Base-by-base conservation (phyloP, 192 early-diverging fungal species). In the Geranomyces michiganensis region DNA sequence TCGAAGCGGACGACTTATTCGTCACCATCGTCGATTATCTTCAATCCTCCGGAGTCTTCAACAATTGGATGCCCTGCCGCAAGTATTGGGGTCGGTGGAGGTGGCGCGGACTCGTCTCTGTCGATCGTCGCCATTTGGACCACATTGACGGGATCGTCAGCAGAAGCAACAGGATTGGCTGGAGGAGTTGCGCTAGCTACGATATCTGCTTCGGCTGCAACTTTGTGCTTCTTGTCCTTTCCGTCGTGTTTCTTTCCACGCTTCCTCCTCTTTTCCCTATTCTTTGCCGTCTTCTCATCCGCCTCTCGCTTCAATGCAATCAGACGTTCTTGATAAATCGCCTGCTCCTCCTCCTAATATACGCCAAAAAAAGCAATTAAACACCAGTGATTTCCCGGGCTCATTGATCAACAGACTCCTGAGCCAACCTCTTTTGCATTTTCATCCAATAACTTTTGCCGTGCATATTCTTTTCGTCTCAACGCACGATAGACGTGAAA, bases 401-500 rank as follows among this genome's bases (percentile, higher is more conserved):
- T 41, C n/a, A 41, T 41, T 41, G 36, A 41, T 41, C 36, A 41
- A 46, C 0, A 1, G 30, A 33, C 66, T 15, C 78, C n/a, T n/a
- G n/a, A n/a, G n/a, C n/a, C n/a, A n/a, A 93, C 92, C 82, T 92
- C 85, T 56, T 80, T 82, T 19, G 85, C 82, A 49, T 86, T 82
- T 49, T 89, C 81, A 0, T 95, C 94, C 87, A 97, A 89, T 9
- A 83, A 70, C 67, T 94, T 90, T 33, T 94, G 67, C 47, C 96
- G 82, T 17, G 88, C 81, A 75, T 92, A 89, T 70, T 98, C 96
- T 72, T 94, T 87, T 62, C 96, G 81, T 32, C 96, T 83, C 47
- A 91, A 79, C 24, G 92, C 90, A 73, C 94, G 78, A 68, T 98
- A 98, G 0, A 95, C 92, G 77, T 96, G 94, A 64, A 98, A 98